Base-by-base conservation (phyloP, 352 stramenopile genomes). In the Phytophthora fragariaefolia region DNA sequence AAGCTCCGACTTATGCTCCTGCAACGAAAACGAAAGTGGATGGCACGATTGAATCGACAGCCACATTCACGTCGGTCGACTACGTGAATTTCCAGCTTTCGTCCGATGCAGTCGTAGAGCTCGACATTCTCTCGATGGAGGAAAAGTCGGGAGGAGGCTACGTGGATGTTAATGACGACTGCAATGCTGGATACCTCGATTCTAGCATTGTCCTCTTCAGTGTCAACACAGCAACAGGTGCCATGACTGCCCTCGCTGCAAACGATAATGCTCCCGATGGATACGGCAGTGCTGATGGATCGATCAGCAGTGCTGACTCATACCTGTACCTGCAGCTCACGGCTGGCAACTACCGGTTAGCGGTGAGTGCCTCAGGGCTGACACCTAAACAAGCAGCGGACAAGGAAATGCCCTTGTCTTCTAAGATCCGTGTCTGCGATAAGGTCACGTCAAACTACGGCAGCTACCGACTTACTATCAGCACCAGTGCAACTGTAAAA, bases 61-160 rank as follows among this genome's bases (percentile, higher is more conserved):
- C 68, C 2, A 86, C 71, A 10, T 73, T 74, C 45, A 85, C 76
- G 12, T 85, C 81, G 0, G 80, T 91, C 3, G 85, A 91, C 60
- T 91, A 89, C 42, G 75, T 93, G 26, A 76, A 91, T 42, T 88
- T 91, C 34, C 74, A 55, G 3, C 23, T 92, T 7, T 69, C 57
- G 3, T 53, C 71, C 1, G 64, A 77, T 36, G 66, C 74, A 13
- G 42, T 69, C 15, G 82, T 92, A 8, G 78, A 87, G 61, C 49
- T 91, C 0, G 83, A 91, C 49, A 81, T 93, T 18, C 58, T 93
- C 17, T 90, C 83, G 1, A 86, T 90, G 69, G 83, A 93, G 48
- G 55, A 71, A 12, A 60, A 77, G n/a, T 24, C 17, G 5, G 69
- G 52, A 18, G 73, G 66, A 0, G 51, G 63, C 15, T 93, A 73